Percentiles rank a stretch among this genome's conserved stretches.
These are phyloP conservation scores for Aegle marmelos DNA, from an alignment of 345 rosid species.

Conservation along the genomic window DNA sequence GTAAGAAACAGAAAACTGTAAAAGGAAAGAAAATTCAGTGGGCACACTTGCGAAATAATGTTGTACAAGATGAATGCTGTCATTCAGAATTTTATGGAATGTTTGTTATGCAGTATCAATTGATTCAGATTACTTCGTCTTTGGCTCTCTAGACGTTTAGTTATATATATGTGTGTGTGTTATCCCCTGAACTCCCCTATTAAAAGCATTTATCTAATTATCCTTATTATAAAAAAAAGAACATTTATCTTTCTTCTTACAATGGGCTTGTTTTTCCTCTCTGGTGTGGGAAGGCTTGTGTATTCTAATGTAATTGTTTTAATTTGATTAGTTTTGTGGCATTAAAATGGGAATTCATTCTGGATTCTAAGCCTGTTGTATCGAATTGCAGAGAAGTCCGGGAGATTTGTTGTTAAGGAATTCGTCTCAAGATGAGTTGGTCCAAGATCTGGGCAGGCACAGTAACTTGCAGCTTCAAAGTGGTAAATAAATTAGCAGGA, in stretches of 20 bases:
- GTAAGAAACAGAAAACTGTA: neutral
- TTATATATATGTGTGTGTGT: neutral
- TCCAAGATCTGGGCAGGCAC: conserved; percentile 25
- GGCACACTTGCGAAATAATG: neutral
- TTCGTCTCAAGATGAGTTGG: conserved; percentile 22
- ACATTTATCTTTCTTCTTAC: neutral
- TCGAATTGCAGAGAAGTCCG: conserved; percentile 33
- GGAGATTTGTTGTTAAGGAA: conserved; percentile 22
- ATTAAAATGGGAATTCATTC: neutral
- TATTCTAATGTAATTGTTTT: neutral
- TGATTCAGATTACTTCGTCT: neutral
- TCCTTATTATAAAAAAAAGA: neutral
- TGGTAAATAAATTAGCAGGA: conserved; percentile 29
- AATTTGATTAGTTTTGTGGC: neutral
- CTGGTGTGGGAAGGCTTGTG: neutral
- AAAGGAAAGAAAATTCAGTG: neutral
- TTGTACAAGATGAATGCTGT: neutral
- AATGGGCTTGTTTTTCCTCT: neutral
- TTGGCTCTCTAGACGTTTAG: neutral
- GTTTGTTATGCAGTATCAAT: neutral
- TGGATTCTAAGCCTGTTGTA: conserved; percentile 18
- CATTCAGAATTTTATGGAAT: neutral
- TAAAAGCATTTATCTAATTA: neutral
- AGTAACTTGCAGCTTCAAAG: conserved; percentile 30
- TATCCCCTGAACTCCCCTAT: neutral